Evolutionary conservation across 2,329 filamentous ascomycete species (phyloP).

Genomic region (Coniochaeta sp.): DNA sequence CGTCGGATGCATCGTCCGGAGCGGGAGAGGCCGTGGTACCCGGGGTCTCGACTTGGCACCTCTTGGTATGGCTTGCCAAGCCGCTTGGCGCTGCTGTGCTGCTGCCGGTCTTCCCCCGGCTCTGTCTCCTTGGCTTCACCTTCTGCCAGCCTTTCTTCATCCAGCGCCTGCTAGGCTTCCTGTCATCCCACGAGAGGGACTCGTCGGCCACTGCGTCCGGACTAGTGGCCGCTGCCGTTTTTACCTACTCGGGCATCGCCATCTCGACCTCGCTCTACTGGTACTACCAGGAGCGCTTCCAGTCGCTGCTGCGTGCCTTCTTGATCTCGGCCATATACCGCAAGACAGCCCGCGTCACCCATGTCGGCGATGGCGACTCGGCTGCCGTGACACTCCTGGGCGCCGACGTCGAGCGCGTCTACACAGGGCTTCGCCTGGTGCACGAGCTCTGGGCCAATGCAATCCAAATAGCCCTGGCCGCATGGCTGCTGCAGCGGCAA

Average conservation of each 20-base stretch:
- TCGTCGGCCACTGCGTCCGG: background rate
- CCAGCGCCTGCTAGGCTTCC: constrained; percentile 6
- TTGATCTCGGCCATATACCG: background rate
- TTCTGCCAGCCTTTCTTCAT: constrained; percentile 12
- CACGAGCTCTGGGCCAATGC: constrained; percentile 12
- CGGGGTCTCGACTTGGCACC: too few relatives aligned
- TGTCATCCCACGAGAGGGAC: constrained; percentile 1
- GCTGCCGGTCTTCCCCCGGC: constrained; percentile 8
- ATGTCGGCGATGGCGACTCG: background rate
- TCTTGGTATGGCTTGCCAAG: background rate
- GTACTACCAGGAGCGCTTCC: constrained; percentile 2
- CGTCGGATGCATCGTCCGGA: background rate
- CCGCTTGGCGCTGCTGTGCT: background rate
- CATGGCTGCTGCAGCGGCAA: constrained; percentile 8
- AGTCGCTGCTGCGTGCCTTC: background rate
- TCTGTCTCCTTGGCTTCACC: constrained; percentile 8
- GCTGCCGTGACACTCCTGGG: constrained; percentile 17
- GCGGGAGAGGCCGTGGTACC: constrained; percentile 1
- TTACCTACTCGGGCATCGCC: constrained; percentile 3
- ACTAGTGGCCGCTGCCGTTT: background rate
- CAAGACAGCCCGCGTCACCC: background rate
- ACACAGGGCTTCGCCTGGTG: constrained; percentile 4
- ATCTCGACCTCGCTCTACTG: background rate
- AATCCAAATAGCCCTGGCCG: constrained; percentile 8
- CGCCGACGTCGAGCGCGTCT: constrained; percentile 15